phyloP scores from a whole-genome alignment of 805 yeast species.

The Saccharomycopsis fibuligera region DNA sequence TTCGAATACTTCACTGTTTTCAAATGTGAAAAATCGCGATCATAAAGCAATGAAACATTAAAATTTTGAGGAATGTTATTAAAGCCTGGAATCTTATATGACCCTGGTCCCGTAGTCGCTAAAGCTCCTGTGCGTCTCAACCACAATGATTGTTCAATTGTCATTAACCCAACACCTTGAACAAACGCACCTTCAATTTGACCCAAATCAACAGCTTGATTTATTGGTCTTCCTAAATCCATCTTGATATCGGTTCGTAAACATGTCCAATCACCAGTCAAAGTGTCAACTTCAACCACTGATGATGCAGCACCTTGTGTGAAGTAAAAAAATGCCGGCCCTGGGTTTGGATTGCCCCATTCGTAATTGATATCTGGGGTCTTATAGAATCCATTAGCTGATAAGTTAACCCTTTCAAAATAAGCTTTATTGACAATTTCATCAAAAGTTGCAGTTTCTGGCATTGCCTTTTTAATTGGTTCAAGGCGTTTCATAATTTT shows the following conservation, averaged over 20 bases:
- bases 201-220: constrained; percentile 44
- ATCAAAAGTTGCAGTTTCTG: constrained; percentile 35
- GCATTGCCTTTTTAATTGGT: constrained; percentile 34
- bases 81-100: constrained; percentile 45
- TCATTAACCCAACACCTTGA: constrained; percentile 44
- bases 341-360: constrained; percentile 35
- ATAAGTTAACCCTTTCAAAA: constrained; percentile 38
- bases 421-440: constrained; percentile 37
- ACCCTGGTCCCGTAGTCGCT: constrained; percentile 43
- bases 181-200: constrained; percentile 46
- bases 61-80: constrained; percentile 41
- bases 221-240: constrained; percentile 44
- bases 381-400: constrained; percentile 45
- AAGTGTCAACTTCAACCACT: constrained; percentile 39
- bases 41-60: constrained; percentile 36
- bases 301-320: constrained; percentile 41
- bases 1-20: constrained; percentile 39
- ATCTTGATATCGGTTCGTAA: constrained; percentile 38
- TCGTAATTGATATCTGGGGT: constrained; percentile 42
- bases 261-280: constrained; percentile 43
- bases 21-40: constrained; percentile 36
- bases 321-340: constrained; percentile 40
- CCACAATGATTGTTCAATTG: constrained; percentile 44
- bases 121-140: constrained; percentile 34
- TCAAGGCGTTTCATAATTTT: constrained; percentile 35